Evolutionary conservation across 306 rosid genomes (phyloP), one percentile per base, ranked within the genome.

Genomic region (Casuarina glauca): DNA sequence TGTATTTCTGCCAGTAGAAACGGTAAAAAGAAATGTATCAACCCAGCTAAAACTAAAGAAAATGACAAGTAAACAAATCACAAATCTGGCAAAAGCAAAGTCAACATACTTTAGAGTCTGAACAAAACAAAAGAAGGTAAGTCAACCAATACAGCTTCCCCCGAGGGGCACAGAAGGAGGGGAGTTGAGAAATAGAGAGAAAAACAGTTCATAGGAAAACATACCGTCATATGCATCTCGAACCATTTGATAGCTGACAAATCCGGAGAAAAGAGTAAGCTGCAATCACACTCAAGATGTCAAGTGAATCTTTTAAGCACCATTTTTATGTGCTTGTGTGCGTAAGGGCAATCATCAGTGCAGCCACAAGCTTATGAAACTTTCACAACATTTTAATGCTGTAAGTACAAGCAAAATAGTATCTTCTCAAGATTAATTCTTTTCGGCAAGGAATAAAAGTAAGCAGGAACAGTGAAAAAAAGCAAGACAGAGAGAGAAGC

Each of bases 231-330:
- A 93, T 74, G 99, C 96, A 79, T 96, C 99, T 84, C 98, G 93
- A 78, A 96, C 99, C 99, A 96, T 96, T 77, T 93, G 97, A 86
- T 96, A 96, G 91, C 98, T 93, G 82, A 96, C 97, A 89, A 96
- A 96, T 78, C 99, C 99, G 15, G 99, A 96, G 89, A 93, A 96
- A 76, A 93, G 97, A 38, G 99, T 91, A 73, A 96, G 90, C 98
- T 93, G 97, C 90, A 88, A 81, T 77, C 62, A 72, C 68, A 83
- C 80, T 88, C 80, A 91, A 88, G 58, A 80, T 75, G 86, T 60
- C 68, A 75, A 78, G 66, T 32, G 51, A 69, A 43, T 69, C 15
- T 68, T 49, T 76, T 39, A 73, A 60, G 69, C 52, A 79, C 70
- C 49, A 41, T 58, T 58, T 26, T 52, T 69, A 49, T 38, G 51